Evolutionary conservation across 495 filamentous ascomycete genomes (phyloP).

Genomic region (Jackrogersella multiformis): DNA sequence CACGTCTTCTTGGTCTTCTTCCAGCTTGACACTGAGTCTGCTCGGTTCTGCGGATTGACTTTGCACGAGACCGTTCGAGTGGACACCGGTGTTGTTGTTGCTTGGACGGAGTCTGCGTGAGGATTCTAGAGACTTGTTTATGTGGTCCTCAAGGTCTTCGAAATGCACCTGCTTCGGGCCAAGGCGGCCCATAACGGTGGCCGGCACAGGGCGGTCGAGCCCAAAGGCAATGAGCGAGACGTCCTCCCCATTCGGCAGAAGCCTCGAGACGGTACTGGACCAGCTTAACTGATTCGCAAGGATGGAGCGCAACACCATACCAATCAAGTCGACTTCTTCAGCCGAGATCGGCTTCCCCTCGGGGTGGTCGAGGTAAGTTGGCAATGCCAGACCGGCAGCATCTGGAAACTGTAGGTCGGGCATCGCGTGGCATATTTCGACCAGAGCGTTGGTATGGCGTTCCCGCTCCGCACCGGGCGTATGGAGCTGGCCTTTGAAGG

Average conservation of each 20-base stretch:
- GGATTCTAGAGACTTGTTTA: background rate
- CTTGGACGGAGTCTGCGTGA: no score
- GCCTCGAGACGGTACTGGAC: no score
- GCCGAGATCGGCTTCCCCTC: background rate
- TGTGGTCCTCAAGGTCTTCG: background rate
- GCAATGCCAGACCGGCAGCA: background rate
- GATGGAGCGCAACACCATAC: background rate
- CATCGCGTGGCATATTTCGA: background rate
- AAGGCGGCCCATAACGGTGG: constrained; percentile 42
- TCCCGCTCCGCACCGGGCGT: background rate
- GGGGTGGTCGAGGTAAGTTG: background rate
- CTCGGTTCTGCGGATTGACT: background rate
- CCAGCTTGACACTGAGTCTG: background rate
- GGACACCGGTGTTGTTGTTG: no score
- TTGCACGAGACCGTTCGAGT: background rate
- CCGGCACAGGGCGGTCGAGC: constrained; percentile 53
- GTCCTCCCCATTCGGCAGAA: no score
- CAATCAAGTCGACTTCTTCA: background rate
- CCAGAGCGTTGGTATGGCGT: background rate
- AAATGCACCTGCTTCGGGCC: constrained; percentile 19
- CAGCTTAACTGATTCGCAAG: background rate
- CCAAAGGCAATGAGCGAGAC: constrained; percentile 44
- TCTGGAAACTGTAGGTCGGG: background rate
- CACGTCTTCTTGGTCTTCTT: constrained; percentile 27
- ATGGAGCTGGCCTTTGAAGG: background rate